Evolutionary conservation across 257 asterid genomes (phyloP).

Genomic region (Solanum corneliomulleri): DNA sequence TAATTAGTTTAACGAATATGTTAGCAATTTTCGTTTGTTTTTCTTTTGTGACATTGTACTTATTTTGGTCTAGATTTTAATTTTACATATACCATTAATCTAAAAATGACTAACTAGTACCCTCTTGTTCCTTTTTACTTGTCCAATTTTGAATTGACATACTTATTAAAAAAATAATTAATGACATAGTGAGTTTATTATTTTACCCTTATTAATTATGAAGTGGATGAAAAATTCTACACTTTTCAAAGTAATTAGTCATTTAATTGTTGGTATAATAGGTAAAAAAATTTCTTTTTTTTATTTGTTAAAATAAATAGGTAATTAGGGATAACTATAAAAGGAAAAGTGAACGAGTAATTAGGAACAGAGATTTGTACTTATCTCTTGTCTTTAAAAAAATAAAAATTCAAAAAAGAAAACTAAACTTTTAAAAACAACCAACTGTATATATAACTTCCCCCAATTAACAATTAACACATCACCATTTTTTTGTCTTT

Average conservation of each 20-base stretch:
- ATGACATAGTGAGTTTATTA: too few relatives aligned
- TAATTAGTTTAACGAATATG: not conserved
- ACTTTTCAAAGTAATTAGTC: too few relatives aligned
- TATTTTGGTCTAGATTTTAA: too few relatives aligned
- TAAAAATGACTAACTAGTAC: not conserved
- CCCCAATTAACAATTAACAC: not conserved
- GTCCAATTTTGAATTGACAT: too few relatives aligned
- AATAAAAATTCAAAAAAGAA: not conserved
- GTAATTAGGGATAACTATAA: too few relatives aligned
- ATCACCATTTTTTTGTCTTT: not conserved
- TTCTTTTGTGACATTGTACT: not conserved
- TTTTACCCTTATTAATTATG: too few relatives aligned
- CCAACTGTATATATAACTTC: not conserved
- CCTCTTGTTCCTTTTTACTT: too few relatives aligned
- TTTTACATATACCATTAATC: not conserved
- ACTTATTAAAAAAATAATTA: fast-evolving
- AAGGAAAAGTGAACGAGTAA: too few relatives aligned
- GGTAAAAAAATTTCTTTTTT: too few relatives aligned
- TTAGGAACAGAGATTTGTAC: not conserved
- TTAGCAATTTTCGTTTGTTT: not conserved
- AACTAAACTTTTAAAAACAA: not conserved
- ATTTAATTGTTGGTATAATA: too few relatives aligned
- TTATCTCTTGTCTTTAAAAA: not conserved
- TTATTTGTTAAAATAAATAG: fast-evolving
- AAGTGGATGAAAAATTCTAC: too few relatives aligned